phyloP scores from a whole-genome alignment of 2,329 filamentous ascomycete species.

The Sporothrix globosa region DNA sequence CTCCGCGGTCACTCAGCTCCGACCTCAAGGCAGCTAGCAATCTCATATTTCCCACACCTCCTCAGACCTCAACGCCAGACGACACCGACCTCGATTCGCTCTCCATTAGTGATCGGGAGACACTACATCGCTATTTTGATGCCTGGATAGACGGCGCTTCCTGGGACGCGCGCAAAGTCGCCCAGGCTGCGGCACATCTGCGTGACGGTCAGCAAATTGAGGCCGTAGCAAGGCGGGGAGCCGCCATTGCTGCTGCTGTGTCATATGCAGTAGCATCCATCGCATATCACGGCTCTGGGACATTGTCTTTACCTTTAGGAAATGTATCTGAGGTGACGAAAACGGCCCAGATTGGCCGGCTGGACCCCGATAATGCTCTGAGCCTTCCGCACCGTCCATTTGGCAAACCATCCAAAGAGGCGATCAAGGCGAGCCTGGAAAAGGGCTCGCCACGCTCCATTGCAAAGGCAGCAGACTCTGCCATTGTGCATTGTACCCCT shows the following conservation, averaged over 20 bases:
- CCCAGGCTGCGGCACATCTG: conserved; percentile 21
- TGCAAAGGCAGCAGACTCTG: conserved; percentile 28
- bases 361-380: conserved; percentile 2
- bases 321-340: not conserved
- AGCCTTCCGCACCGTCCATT: conserved; percentile 8
- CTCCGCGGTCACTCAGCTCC: conserved; percentile 37
- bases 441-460: conserved; percentile 14
- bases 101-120: conserved; percentile 35
- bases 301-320: not conserved
- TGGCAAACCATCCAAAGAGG: not conserved
- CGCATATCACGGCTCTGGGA: not conserved
- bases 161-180: conserved; percentile 33
- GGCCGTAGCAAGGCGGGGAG: conserved; percentile 27
- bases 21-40: conserved; percentile 35
- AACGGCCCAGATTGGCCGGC: conserved; percentile 1
- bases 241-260: conserved; percentile 29
- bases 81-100: conserved; percentile 28
- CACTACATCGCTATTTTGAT: conserved; percentile 29
- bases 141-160: conserved; percentile 30
- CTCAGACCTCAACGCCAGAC: not conserved
- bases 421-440: conserved; percentile 16
- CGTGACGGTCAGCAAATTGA: conserved; percentile 24
- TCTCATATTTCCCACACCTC: conserved; percentile 30
- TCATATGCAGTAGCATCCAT: conserved; percentile 29
- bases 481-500: conserved; percentile 23